Conservation (phyloP, 441 rosid species). For the Populus hybrid region DNA sequence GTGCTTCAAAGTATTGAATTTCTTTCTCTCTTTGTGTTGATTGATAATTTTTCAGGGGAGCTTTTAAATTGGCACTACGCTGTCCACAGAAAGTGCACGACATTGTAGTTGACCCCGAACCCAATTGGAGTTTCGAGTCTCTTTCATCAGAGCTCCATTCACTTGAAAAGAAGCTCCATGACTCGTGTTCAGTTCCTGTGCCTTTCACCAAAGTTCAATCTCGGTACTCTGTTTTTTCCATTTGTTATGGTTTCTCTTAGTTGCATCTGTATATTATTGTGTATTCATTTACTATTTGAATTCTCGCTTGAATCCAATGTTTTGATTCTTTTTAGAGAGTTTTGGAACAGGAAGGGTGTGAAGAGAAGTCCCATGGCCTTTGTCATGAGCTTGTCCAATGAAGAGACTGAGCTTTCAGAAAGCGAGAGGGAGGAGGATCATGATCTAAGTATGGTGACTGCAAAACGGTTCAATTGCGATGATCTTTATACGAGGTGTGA, state of each 20-base stretch:
- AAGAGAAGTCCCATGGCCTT: constrained; percentile 42
- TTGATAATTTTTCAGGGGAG: constrained; percentile 41
- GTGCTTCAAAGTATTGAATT: neutral
- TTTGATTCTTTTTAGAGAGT: constrained; percentile 13
- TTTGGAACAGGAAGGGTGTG: constrained; percentile 25
- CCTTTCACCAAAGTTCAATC: constrained; percentile 44
- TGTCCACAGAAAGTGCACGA: constrained; percentile 53
- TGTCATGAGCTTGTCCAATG: constrained; percentile 63
- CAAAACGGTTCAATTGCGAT: constrained; percentile 45
- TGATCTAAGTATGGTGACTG: constrained; percentile 26
- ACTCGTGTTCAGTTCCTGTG: constrained; percentile 31
- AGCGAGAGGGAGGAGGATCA: constrained; percentile 23
- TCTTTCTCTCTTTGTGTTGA: neutral
- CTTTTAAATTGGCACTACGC: constrained; percentile 50
- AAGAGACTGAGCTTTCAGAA: constrained; percentile 51
- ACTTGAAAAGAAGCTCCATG: constrained; percentile 55
- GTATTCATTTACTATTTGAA: neutral
- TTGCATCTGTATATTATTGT: neutral
- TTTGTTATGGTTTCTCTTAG: neutral
- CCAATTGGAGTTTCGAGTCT: constrained; percentile 62
- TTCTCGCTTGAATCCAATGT: neutral
- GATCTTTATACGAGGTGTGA: constrained; percentile 54
- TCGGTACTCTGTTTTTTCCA: constrained; percentile 27
- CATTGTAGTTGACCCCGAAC: constrained; percentile 62
- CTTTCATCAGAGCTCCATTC: constrained; percentile 58